phyloP scores from a whole-genome alignment of 495 filamentous ascomycete species.

The Daldinia caldariorum region DNA sequence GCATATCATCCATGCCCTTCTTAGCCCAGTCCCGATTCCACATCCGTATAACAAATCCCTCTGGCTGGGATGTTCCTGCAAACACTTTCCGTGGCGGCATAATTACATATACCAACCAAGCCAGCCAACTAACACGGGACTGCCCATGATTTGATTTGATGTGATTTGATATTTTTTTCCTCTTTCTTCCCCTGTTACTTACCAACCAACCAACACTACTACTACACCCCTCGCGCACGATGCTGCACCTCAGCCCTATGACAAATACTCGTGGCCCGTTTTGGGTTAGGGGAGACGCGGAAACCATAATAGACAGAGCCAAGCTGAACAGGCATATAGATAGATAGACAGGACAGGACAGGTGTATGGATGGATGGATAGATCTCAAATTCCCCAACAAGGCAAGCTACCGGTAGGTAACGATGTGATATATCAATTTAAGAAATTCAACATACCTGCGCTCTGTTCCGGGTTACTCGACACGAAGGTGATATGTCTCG shows the following conservation, averaged over 20 bases:
- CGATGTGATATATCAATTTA: neutral
- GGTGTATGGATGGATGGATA: neutral
- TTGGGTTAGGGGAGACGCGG: slow-evolving; percentile 8
- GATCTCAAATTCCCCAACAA: no score
- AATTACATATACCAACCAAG: neutral
- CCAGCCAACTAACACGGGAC: neutral
- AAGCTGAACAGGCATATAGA: no score
- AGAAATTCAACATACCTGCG: slow-evolving; percentile 44
- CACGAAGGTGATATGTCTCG: slow-evolving; percentile 50
- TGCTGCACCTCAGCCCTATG: slow-evolving; percentile 34
- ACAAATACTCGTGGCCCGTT: slow-evolving; percentile 23
- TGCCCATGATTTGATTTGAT: neutral
- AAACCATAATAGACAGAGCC: no score
- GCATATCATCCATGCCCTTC: neutral
- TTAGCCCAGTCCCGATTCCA: no score
- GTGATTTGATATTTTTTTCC: neutral
- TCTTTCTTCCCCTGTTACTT: neutral
- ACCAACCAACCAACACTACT: slow-evolving; percentile 24
- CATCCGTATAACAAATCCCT: no score
- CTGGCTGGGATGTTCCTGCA: no score
- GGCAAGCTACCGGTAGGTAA: no score
- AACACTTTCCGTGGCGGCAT: no score
- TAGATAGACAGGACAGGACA: no score
- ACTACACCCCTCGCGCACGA: slow-evolving; percentile 18
- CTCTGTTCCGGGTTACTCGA: slow-evolving; percentile 40